These are phyloP conservation scores for Leonotis leonurus DNA, from an alignment of 257 asterid genomes.

Conservation along the genomic window DNA sequence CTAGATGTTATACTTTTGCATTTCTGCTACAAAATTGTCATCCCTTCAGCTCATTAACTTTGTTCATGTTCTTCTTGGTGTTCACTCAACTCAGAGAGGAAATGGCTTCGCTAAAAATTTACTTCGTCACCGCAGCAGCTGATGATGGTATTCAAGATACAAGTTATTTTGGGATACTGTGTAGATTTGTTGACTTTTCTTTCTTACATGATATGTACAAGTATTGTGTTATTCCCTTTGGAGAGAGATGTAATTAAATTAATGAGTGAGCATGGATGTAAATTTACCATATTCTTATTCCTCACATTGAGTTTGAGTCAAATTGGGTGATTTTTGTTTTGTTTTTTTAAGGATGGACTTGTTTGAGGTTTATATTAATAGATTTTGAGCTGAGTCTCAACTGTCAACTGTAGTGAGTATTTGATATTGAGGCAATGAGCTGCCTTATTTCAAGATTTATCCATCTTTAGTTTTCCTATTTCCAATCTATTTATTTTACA, in stretches of 20 bases:
- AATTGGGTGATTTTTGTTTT: not conserved
- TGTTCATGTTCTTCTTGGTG: not conserved
- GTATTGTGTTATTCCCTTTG: not conserved
- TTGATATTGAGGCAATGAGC: no score
- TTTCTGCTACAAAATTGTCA: no score
- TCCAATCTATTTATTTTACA: no score
- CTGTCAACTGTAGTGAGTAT: no score
- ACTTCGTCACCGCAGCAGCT: not conserved
- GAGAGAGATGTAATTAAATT: constrained; percentile 19
- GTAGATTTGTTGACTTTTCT: not conserved
- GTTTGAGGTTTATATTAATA: no score
- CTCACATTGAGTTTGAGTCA: not conserved
- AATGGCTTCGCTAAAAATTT: constrained; percentile 44
- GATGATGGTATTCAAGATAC: not conserved
- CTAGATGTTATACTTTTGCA: constrained; percentile 10
- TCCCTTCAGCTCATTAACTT: not conserved
- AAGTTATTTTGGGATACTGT: constrained; percentile 3
- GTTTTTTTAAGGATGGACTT: not conserved
- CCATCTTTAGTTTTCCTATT: no score
- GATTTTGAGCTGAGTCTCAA: no score
- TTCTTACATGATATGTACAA: not conserved
- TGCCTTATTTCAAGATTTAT: no score
- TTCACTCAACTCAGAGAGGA: constrained; percentile 40
- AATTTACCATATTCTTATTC: constrained; percentile 2
- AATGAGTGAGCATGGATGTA: constrained; percentile 19